phyloP scores from a whole-genome alignment of 176 grass and related monocot species.

The Miscanthus lutarioriparius region DNA sequence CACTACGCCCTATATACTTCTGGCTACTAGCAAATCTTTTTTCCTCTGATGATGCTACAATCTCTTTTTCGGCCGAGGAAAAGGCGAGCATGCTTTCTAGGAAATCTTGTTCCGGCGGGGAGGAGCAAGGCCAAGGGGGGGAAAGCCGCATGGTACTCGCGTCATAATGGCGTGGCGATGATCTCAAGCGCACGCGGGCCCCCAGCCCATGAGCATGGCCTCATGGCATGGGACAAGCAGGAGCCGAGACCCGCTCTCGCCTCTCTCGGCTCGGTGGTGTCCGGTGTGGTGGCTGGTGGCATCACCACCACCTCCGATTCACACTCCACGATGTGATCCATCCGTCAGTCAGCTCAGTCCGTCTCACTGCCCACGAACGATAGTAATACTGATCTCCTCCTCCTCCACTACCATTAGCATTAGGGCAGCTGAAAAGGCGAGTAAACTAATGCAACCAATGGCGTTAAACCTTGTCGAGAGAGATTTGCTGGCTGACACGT shows the following conservation, averaged over 20 bases:
- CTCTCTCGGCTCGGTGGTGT: background rate
- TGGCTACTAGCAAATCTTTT: background rate
- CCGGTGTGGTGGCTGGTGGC: conserved; percentile 24
- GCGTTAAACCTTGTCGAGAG: background rate
- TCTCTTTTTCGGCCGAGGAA: conserved; percentile 18
- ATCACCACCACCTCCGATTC: conserved; percentile 26
- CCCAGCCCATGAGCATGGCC: background rate
- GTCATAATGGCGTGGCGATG: conserved; percentile 56
- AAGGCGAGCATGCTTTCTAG: conserved; percentile 51
- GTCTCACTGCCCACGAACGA: background rate
- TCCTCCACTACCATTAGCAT: background rate
- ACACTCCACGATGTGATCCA: conserved; percentile 13
- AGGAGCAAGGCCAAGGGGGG: conserved; percentile 22
- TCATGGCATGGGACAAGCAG: too few relatives aligned
- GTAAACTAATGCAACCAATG: background rate
- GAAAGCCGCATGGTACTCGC: conserved; percentile 27
- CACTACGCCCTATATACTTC: background rate
- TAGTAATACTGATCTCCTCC: background rate
- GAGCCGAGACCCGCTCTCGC: too few relatives aligned
- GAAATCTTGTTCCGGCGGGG: conserved; percentile 44
- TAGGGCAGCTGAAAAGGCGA: background rate
- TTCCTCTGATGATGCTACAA: conserved; percentile 21
- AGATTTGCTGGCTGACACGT: background rate
- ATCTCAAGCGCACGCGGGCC: conserved; percentile 36
- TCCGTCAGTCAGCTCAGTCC: background rate